A percentile compares a stretch with the other conserved stretches of the same genome.
These are phyloP conservation scores for Suillus placidus DNA, from an alignment of 768 basidiomycete genomes.

Conservation along the genomic window DNA sequence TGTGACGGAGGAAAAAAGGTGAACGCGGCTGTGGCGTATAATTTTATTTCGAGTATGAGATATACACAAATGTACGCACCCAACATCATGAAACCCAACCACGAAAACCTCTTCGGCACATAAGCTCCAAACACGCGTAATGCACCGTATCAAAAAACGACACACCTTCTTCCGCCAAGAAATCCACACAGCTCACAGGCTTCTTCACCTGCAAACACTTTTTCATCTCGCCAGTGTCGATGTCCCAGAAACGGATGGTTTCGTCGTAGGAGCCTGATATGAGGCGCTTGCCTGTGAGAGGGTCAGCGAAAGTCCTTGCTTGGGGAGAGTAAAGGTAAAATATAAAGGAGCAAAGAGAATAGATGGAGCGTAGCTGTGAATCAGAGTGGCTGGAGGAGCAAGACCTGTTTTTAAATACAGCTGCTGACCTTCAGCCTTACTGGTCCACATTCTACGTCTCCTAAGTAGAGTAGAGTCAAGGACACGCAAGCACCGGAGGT, in stretches of 20 bases:
- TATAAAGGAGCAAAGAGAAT: neutral
- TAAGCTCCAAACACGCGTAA: conserved; percentile 12
- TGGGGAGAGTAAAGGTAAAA: neutral
- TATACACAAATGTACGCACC: conserved; percentile 48
- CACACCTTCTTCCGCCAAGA: conserved; percentile 76
- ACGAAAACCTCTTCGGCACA: conserved; percentile 74
- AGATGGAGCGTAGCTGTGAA: neutral
- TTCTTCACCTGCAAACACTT: conserved; percentile 85
- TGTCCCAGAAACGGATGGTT: conserved; percentile 91
- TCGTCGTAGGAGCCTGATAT: conserved; percentile 93
- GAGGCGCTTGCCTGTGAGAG: conserved; percentile 60
- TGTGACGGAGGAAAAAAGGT: conserved; percentile 83
- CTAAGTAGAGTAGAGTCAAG: neutral
- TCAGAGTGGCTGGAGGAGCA: neutral
- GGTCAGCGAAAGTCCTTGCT: neutral
- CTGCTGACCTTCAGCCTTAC: neutral
- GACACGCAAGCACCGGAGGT: neutral
- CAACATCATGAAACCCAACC: conserved; percentile 91
- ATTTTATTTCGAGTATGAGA: neutral
- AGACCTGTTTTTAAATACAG: neutral
- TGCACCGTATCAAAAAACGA: neutral
- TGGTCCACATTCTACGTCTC: neutral
- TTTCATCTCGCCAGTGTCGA: conserved; percentile 65
- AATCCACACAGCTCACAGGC: conserved; percentile 89
- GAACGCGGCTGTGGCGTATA: conserved; percentile 65